Evolutionary conservation across 768 basidiomycete species (phyloP), one percentile per base, ranked within the genome.

Genomic region (Psilocybe azurescens): DNA sequence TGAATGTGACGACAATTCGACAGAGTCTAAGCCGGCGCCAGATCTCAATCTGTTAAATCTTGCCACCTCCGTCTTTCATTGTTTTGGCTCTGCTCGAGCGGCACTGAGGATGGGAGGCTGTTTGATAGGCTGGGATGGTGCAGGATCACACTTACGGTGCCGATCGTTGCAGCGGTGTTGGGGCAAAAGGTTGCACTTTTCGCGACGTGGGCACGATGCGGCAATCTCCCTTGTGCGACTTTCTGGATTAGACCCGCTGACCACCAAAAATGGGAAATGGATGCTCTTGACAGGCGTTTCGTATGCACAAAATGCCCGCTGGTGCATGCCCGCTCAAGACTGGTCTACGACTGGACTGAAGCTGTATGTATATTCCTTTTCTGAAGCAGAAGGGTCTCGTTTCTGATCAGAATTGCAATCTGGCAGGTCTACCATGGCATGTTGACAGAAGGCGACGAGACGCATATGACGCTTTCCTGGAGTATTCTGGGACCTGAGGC

Each of bases 91-190:
- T 13, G 50, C 33, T 44, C 14, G 16, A 20, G 60, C 52, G 44
- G 20, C 55, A 14, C 55, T 64, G 29, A 53, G 50, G 7, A 53
- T 58, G 11, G 70, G 69, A 14, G 58, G 60, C 10, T 56, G 56
- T n/a, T 60, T 71, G 53, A 68, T 71, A 18, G 70, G 70, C 14
- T 71, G 69, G 68, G 65, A 60, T 13, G 70, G 53, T 29, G 67
- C 69, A 1, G 67, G 61, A n/a, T 54, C 69, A 16, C 70, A 70
- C 54, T 58, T 69, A 9, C 63, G 65, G 10, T 70, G 69, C 51
- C 53, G 62, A 49, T 62, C 65, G 30, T 51, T 70, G 44, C 20
- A 60, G 38, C 33, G 24, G 20, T 65, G 41, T 49, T 68, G 69
- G 68, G 62, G 65, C 11, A 56, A 58, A 14, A 60, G 67, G 1